Evolutionary conservation across 176 grass and related monocot species (phyloP).

Genomic region (Carex littledalei): DNA sequence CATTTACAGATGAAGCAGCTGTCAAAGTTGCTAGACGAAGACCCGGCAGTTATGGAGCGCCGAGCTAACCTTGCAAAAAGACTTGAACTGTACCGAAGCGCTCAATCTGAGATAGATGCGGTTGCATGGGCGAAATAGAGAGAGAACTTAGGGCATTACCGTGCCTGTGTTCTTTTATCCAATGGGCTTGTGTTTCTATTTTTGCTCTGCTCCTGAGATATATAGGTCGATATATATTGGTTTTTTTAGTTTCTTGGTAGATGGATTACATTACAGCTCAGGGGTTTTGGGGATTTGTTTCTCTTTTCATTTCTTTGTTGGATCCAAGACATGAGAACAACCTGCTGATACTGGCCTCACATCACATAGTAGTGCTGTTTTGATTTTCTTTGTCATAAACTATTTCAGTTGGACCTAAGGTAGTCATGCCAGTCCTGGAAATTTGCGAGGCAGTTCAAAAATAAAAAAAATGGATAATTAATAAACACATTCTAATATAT

Average conservation of each 20-base stretch:
- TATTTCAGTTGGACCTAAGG: background rate
- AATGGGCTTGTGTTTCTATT: slow-evolving; percentile 12
- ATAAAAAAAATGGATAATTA: background rate
- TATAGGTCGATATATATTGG: slow-evolving; percentile 47
- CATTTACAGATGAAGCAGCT: slow-evolving; percentile 69
- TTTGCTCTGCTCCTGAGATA: slow-evolving; percentile 26
- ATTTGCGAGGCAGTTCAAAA: background rate
- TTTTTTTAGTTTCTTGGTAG: slow-evolving; percentile 26
- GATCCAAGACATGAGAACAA: background rate
- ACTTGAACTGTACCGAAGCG: slow-evolving; percentile 72
- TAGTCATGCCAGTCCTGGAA: background rate
- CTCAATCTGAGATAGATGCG: slow-evolving; percentile 69
- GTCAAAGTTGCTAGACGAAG: slow-evolving; percentile 75
- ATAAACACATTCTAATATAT: background rate
- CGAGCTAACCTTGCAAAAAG: slow-evolving; percentile 71
- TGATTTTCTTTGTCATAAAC: background rate
- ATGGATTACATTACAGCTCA: slow-evolving; percentile 14
- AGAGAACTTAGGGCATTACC: slow-evolving; percentile 4
- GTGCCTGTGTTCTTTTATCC: slow-evolving; percentile 17
- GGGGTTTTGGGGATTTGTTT: slow-evolving; percentile 8
- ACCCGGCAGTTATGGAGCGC: slow-evolving; percentile 77
- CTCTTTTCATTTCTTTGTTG: slow-evolving; percentile 9
- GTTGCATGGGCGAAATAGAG: slow-evolving; percentile 85
- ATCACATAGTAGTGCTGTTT: slow-evolving; percentile 1
- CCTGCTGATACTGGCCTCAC: background rate